Evolutionary conservation across 2,329 filamentous ascomycete genomes (phyloP).

Genomic region (Ophiostoma sp.): DNA sequence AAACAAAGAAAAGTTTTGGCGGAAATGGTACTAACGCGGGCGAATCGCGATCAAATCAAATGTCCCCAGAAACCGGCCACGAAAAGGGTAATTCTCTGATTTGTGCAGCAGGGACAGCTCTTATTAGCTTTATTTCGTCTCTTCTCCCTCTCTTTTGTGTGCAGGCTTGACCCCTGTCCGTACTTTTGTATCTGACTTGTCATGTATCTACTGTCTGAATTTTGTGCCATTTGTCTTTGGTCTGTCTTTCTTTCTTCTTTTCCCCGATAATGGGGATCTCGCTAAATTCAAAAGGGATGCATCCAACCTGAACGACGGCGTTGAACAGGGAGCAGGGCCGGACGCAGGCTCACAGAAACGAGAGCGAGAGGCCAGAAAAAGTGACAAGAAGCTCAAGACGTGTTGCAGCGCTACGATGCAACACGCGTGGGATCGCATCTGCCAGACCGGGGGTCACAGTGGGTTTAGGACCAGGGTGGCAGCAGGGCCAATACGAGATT

Average conservation of each 20-base stretch:
- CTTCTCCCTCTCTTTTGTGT: neutral
- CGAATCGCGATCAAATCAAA: constrained; percentile 1
- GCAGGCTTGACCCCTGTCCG: neutral
- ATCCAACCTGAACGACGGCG: neutral
- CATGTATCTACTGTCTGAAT: neutral
- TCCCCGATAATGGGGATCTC: neutral
- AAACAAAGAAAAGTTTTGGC: neutral
- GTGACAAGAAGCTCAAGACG: neutral
- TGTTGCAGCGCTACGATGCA: constrained; percentile 4
- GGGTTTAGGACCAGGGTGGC: neutral
- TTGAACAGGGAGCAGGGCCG: neutral
- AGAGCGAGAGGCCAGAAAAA: neutral
- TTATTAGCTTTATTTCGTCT: constrained; percentile 1
- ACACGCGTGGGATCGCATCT: constrained; percentile 17
- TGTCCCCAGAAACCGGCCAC: neutral
- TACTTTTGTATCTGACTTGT: neutral
- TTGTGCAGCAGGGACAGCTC: neutral
- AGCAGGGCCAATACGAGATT: constrained; percentile 8
- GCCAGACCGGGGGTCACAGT: constrained; percentile 9
- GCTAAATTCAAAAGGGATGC: neutral
- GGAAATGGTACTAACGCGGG: neutral
- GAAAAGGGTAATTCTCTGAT: neutral
- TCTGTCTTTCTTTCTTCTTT: neutral
- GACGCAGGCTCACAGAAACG: neutral
- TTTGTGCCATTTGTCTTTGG: neutral